Base-by-base conservation (phyloP, 257 asterid genomes). In the Schizonepeta tenuifolia region DNA sequence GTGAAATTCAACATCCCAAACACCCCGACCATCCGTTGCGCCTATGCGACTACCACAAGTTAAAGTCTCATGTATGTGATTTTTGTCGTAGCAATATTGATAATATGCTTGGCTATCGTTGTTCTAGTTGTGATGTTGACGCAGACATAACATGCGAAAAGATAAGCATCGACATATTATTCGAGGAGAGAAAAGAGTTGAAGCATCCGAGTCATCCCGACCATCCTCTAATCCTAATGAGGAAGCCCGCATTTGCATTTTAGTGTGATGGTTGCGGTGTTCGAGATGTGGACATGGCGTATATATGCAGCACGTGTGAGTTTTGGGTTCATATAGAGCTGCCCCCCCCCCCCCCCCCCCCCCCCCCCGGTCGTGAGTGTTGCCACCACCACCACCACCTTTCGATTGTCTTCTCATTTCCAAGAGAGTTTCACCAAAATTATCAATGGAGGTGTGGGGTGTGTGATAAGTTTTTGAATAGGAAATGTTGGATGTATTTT, bases 281-380 rank as follows among this genome's bases (percentile, higher is more conserved):
- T 22, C 6, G 33, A 10, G 72, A 67, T 12, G 31, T 26, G 72
- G 72, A 49, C 36, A 67, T 51, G 72, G 63, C 50, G 1, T 67
- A 67, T 26, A 20, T 51, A 17, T 67, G 72, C 51, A 50, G 35
- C 33, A 28, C 35, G 1, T 50, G 62, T 33, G 50, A 50, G 0
- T 67, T 33, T 4, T 26, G 11, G 57, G 56, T 65, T 24, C 70
- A 65, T 40, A 65, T 20, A 21, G 11, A 2, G 54, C 2, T 63
- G 53, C 69, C 69, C 13, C 0, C 0, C 9, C 14, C n/a, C n/a
- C n/a, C n/a, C n/a, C n/a, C n/a, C n/a, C n/a, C n/a, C n/a, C n/a
- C n/a, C n/a, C n/a, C n/a, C n/a, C n/a, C n/a, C n/a, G n/a, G 7
- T 9, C 22, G 2, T 6, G 11, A 0, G 4, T 4, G 7, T 33